Evolutionary conservation across 2,329 filamentous ascomycete species (phyloP).

Genomic region (Aureobasidium leucospermi): DNA sequence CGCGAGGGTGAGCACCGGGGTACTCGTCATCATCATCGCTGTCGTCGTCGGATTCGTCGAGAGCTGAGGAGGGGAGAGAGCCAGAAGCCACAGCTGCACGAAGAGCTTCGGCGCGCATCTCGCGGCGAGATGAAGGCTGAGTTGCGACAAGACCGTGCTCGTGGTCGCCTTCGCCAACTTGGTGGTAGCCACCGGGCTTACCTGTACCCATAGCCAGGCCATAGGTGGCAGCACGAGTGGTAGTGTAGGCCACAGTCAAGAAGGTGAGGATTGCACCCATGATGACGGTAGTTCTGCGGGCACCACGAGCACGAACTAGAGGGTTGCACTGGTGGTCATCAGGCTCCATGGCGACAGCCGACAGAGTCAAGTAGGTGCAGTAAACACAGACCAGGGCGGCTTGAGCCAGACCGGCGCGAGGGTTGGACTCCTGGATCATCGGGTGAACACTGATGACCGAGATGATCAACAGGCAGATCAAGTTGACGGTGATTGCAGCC

Average conservation of each 20-base stretch:
- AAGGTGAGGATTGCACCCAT: constrained; percentile 94
- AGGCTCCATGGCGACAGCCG: constrained; percentile 96
- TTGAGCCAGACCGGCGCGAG: constrained; percentile 91
- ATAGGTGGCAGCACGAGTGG: constrained; percentile 90
- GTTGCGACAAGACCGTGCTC: constrained; percentile 85
- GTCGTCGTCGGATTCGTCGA: constrained; percentile 64
- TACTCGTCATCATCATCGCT: constrained; percentile 55
- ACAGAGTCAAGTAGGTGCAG: constrained; percentile 98
- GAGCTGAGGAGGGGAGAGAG: constrained; percentile 80
- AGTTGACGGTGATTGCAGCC: constrained; percentile 86
- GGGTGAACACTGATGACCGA: constrained; percentile 86
- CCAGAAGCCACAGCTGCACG: constrained; percentile 89
- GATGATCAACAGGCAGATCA: constrained; percentile 72
- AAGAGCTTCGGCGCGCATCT: constrained; percentile 89
- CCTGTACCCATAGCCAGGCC: constrained; percentile 65
- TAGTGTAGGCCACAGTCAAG: constrained; percentile 94
- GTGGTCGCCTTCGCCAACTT: constrained; percentile 59
- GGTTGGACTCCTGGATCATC: constrained; percentile 81
- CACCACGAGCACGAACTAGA: constrained; percentile 74
- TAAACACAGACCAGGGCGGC: constrained; percentile 96
- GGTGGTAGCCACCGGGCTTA: constrained; percentile 46
- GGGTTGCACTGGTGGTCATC: constrained; percentile 94
- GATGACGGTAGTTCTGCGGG: constrained; percentile 81
- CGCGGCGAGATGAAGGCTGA: constrained; percentile 70
- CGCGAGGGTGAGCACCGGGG: constrained; percentile 55